phyloP scores from a whole-genome alignment of 2,329 filamentous ascomycete genomes.

The Nannizzia gypsea region DNA sequence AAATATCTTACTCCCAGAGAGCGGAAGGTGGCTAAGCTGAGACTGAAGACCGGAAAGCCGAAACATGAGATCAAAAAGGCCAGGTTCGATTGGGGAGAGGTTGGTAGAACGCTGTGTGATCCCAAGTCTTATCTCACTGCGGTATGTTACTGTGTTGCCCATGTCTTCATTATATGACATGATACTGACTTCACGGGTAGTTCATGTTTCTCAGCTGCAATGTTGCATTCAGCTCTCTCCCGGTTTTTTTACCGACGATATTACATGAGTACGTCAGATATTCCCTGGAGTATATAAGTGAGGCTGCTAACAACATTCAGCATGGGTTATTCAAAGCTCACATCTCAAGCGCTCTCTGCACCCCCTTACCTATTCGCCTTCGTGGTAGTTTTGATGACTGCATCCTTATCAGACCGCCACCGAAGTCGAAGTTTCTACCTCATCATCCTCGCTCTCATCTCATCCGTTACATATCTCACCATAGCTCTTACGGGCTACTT shows the following conservation, averaged over 20 bases:
- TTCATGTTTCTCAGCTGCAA: slow-evolving; percentile 81
- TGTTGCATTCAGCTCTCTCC: slow-evolving; percentile 76
- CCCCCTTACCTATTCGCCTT: slow-evolving; percentile 74
- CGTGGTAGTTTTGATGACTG: slow-evolving; percentile 56
- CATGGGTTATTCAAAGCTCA: slow-evolving; percentile 58
- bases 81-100: slow-evolving; percentile 44
- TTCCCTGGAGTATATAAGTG: slow-evolving; percentile 8
- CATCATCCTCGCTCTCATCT: slow-evolving; percentile 56
- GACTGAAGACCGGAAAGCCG: slow-evolving; percentile 42
- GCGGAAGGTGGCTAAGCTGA: slow-evolving; percentile 57
- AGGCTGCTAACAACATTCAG: slow-evolving; percentile 18
- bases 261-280: slow-evolving; percentile 42
- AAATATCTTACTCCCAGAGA: slow-evolving; percentile 51
- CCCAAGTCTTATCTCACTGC: slow-evolving; percentile 65
- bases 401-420: slow-evolving; percentile 57
- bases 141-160: slow-evolving; percentile 25
- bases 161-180: neutral
- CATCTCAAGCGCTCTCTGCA: slow-evolving; percentile 65
- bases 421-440: slow-evolving; percentile 54
- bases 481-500: slow-evolving; percentile 43
- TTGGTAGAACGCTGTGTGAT: slow-evolving; percentile 49
- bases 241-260: slow-evolving; percentile 76
- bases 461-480: slow-evolving; percentile 53
- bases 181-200: slow-evolving; percentile 15
- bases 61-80: slow-evolving; percentile 21